Percentiles rank a stretch among this genome's conserved stretches.
Evolutionary conservation across 148 eudicot species (phyloP).

Genomic region (Camellia lanceoleosa): DNA sequence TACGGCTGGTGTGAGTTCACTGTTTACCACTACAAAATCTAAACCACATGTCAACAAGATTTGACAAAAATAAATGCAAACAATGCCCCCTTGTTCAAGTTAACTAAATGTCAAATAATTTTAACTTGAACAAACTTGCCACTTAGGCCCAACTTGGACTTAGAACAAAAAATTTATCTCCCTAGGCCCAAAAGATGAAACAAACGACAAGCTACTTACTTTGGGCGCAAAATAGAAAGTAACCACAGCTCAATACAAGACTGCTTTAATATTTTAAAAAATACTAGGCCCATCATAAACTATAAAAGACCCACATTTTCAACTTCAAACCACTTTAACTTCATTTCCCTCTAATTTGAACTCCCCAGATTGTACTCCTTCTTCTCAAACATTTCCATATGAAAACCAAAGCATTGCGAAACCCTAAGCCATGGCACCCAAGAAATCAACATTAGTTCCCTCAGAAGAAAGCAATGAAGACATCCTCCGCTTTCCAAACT

Average conservation of each 20-base stretch:
- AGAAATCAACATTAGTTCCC: background rate
- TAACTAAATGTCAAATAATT: too few relatives aligned
- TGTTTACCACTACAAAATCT: background rate
- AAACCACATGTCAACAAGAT: background rate
- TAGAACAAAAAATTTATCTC: too few relatives aligned
- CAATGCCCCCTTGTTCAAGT: background rate
- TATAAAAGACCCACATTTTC: too few relatives aligned
- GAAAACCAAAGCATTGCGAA: background rate
- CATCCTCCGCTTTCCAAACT: background rate
- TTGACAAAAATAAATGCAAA: too few relatives aligned
- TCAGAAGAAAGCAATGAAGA: background rate
- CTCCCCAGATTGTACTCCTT: too few relatives aligned
- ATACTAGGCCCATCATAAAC: background rate
- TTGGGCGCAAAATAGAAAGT: background rate
- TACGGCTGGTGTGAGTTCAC: too few relatives aligned
- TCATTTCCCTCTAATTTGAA: too few relatives aligned
- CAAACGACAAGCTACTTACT: background rate
- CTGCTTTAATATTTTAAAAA: too few relatives aligned
- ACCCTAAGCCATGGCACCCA: background rate
- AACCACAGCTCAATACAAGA: background rate
- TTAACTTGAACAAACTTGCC: too few relatives aligned
- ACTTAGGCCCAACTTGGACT: background rate
- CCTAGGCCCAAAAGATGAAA: background rate
- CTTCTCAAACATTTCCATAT: background rate
- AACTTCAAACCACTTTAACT: too few relatives aligned